phyloP scores from a whole-genome alignment of 2,329 filamentous ascomycete genomes.

The Colletotrichum sidae region DNA sequence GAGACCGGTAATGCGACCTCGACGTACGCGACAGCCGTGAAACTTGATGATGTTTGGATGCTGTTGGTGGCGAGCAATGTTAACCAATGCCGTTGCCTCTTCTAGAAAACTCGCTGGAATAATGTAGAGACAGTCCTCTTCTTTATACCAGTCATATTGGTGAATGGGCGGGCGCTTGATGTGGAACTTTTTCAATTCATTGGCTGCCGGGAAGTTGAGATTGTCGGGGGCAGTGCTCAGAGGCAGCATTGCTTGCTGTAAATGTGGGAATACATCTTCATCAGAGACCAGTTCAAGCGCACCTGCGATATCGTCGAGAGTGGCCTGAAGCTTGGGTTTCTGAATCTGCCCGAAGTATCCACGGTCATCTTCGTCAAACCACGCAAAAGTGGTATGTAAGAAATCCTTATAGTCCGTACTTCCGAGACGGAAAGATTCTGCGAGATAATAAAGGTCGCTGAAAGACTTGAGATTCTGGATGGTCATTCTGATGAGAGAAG shows the following conservation, averaged over 20 bases:
- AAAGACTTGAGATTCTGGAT: too few relatives aligned
- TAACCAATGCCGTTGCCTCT: neutral
- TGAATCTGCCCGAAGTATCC: neutral
- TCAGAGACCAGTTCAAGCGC: too few relatives aligned
- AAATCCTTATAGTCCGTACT: neutral
- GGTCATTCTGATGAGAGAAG: too few relatives aligned
- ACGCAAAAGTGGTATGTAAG: neutral
- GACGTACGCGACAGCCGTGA: neutral
- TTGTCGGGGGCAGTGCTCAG: too few relatives aligned
- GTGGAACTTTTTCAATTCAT: neutral
- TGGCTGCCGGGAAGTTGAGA: too few relatives aligned
- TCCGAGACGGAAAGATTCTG: too few relatives aligned
- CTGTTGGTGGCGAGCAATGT: neutral
- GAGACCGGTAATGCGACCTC: neutral
- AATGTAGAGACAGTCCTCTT: neutral
- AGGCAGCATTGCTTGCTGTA: too few relatives aligned
- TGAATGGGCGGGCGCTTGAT: neutral
- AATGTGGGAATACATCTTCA: too few relatives aligned
- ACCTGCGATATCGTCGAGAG: neutral
- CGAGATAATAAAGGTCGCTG: too few relatives aligned
- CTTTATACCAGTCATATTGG: neutral
- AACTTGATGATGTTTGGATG: neutral
- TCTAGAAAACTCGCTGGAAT: neutral
- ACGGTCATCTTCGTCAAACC: conserved; percentile 1
- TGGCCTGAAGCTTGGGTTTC: conserved; percentile 2